Percentiles rank a stretch among this genome's conserved stretches.
These are phyloP conservation scores for Podaxis pistillaris DNA, from an alignment of 768 basidiomycete species.

Conservation along the genomic window DNA sequence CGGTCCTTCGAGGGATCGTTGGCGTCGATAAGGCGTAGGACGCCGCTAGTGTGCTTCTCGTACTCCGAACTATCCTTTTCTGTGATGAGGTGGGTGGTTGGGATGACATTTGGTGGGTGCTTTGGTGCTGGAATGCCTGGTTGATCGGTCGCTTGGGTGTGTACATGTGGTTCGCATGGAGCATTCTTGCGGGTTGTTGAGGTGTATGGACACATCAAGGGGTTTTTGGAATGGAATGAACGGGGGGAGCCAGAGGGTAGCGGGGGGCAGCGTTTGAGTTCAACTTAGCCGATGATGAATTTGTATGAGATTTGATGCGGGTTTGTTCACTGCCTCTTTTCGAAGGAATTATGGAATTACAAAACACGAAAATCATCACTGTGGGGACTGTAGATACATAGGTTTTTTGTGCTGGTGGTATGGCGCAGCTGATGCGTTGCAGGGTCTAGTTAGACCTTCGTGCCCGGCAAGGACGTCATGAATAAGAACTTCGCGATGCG, in stretches of 20 bases:
- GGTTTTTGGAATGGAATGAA: neutral
- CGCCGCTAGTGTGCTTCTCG: too few species aligned
- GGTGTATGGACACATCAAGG: neutral
- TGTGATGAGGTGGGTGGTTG: neutral
- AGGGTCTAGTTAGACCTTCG: neutral
- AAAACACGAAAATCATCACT: too few species aligned
- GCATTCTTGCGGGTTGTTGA: neutral
- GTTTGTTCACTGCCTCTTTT: too few species aligned
- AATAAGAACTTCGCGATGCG: neutral
- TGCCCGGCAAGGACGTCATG: slow-evolving; percentile 3
- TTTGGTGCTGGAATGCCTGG: neutral
- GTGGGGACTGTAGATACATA: too few species aligned
- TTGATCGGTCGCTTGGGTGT: neutral
- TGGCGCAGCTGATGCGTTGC: neutral
- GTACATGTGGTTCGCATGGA: neutral
- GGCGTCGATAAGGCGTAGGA: neutral
- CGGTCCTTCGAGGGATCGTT: neutral
- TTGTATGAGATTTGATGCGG: neutral
- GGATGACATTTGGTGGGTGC: neutral
- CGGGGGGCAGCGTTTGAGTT: neutral
- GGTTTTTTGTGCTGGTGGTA: neutral
- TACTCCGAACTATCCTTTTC: too few species aligned
- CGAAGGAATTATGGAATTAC: too few species aligned
- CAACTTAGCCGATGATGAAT: neutral
- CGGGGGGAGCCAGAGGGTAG: neutral